A percentile compares a stretch with the other conserved stretches of the same genome.
phyloP scores from a whole-genome alignment of 768 basidiomycete genomes.

The Suillus variegatus region DNA sequence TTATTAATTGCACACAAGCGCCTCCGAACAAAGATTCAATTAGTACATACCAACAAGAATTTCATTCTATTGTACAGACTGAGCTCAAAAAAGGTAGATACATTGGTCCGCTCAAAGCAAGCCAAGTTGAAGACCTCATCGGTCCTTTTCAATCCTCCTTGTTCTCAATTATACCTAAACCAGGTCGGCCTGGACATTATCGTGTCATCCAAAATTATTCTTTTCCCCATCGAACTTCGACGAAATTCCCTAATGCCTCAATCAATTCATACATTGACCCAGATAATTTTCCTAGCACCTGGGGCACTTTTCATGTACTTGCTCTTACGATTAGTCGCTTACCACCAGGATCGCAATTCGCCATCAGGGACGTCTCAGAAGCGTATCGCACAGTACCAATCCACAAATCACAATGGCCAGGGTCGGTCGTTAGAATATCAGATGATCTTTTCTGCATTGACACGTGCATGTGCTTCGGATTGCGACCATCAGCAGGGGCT shows the following conservation, averaged over 20 bases:
- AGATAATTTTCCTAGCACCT: conserved; percentile 39
- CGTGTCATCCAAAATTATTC: conserved; percentile 41
- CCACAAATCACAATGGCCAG: conserved; percentile 26
- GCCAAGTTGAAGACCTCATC: conserved; percentile 23
- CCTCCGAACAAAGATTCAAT: conserved; percentile 21
- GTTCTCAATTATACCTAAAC: conserved; percentile 38
- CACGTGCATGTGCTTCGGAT: conserved; percentile 28
- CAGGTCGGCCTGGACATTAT: conserved; percentile 32
- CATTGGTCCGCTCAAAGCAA: conserved; percentile 31
- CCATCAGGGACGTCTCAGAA: conserved; percentile 25
- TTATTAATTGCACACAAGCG: neutral
- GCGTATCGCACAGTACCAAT: conserved; percentile 26
- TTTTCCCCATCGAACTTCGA: conserved; percentile 17
- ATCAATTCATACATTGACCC: conserved; percentile 29
- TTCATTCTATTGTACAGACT: conserved; percentile 1
- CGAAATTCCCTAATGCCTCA: conserved; percentile 29
- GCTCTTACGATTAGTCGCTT: conserved; percentile 14
- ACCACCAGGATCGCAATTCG: conserved; percentile 16
- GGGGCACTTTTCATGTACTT: conserved; percentile 20
- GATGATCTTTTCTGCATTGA: conserved; percentile 27
- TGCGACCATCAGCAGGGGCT: conserved; percentile 19
- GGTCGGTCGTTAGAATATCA: neutral
- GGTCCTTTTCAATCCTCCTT: conserved; percentile 43
- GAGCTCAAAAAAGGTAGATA: conserved; percentile 27
- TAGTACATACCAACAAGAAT: conserved; percentile 9